These are phyloP conservation scores for Ceratocystis huliohia DNA, from an alignment of 2,329 filamentous ascomycete species.

Conservation along the genomic window DNA sequence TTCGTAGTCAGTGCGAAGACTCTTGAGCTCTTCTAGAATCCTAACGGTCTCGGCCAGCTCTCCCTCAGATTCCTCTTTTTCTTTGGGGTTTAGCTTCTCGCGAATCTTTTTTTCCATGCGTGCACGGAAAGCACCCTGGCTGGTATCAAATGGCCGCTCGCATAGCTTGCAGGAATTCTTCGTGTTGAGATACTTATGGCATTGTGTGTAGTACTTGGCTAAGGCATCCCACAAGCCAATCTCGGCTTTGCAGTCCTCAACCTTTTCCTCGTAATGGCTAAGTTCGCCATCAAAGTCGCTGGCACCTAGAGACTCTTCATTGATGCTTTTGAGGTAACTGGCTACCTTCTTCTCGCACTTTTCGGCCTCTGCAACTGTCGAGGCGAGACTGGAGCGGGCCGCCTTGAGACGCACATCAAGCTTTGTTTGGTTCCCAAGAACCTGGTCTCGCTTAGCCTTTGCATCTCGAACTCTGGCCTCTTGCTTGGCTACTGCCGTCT, in stretches of 20 bases:
- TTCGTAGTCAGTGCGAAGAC: constrained; percentile 57
- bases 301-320: constrained; percentile 33
- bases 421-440: constrained; percentile 61
- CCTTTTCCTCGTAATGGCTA: constrained; percentile 41
- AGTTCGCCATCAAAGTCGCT: constrained; percentile 44
- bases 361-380: constrained; percentile 49
- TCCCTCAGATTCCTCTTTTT: constrained; percentile 48
- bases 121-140: constrained; percentile 43
- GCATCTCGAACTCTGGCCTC: constrained; percentile 47
- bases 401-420: constrained; percentile 60
- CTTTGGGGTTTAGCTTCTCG: constrained; percentile 47
- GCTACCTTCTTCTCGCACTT: constrained; percentile 47
- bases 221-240: constrained; percentile 56
- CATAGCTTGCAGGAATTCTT: constrained; percentile 69
- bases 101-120: constrained; percentile 55
- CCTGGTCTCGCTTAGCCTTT: constrained; percentile 56
- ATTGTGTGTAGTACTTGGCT: constrained; percentile 58
- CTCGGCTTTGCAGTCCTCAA: constrained; percentile 50
- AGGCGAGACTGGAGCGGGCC: constrained; percentile 49
- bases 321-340: constrained; percentile 35
- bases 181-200: constrained; percentile 50
- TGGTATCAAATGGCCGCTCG: constrained; percentile 52
- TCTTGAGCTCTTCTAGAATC: constrained; percentile 46
- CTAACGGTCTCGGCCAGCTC: constrained; percentile 41
- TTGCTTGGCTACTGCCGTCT: constrained; percentile 47